Conservation (phyloP, 2,329 filamentous ascomycete species). For the Aspergillus sp. region DNA sequence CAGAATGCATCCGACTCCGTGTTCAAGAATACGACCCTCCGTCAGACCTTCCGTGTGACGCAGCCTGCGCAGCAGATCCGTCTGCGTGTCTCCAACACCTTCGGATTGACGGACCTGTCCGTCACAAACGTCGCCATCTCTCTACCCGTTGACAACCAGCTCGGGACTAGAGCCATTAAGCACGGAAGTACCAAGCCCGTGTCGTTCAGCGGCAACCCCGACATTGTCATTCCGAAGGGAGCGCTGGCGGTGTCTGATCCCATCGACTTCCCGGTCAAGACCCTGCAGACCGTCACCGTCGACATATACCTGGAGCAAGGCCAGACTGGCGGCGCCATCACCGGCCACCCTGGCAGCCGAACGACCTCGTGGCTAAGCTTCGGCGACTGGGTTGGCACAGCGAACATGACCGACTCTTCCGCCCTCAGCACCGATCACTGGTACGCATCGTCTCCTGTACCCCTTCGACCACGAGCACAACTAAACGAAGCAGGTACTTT, state of each 20-base stretch:
- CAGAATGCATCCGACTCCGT: slow-evolving; percentile 53
- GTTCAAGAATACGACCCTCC: slow-evolving; percentile 62
- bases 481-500: slow-evolving; percentile 51
- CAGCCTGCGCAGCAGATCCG: slow-evolving; percentile 57
- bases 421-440: slow-evolving; percentile 43
- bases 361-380: slow-evolving; percentile 59
- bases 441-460: slow-evolving; percentile 22
- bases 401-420: slow-evolving; percentile 42
- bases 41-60: slow-evolving; percentile 63
- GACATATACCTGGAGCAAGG: slow-evolving; percentile 58
- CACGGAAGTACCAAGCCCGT: slow-evolving; percentile 51
- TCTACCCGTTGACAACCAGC: slow-evolving; percentile 43
- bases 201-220: slow-evolving; percentile 56
- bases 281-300: slow-evolving; percentile 55
- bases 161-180: slow-evolving; percentile 53
- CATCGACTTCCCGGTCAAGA: slow-evolving; percentile 52
- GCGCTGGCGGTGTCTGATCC: slow-evolving; percentile 61
- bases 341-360: slow-evolving; percentile 63
- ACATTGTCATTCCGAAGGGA: slow-evolving; percentile 54
- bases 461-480: slow-evolving; percentile 6
- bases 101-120: slow-evolving; percentile 58
- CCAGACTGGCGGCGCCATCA: slow-evolving; percentile 57
- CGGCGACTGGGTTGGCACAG: slow-evolving; percentile 55
- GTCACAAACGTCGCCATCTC: slow-evolving; percentile 60
- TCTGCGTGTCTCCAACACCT: slow-evolving; percentile 64